Evolutionary conservation across 306 rosid genomes (phyloP).

Genomic region (Albizia julibrissin): DNA sequence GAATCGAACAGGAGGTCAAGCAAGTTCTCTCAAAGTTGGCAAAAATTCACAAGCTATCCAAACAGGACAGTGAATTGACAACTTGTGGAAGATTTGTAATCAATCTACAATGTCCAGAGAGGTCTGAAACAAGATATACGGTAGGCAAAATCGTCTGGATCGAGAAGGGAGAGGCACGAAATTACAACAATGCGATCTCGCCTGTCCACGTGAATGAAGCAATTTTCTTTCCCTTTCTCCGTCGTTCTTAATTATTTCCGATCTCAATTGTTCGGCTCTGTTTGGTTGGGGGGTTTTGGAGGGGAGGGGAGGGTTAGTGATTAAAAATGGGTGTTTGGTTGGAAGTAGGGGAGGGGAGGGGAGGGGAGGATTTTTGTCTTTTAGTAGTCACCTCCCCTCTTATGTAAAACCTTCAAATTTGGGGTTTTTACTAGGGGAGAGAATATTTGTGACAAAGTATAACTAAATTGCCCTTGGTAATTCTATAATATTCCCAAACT

Average conservation of each 20-base stretch:
- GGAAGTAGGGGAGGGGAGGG: no score
- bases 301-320: no score
- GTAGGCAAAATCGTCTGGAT: slow-evolving; percentile 3
- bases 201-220: neutral
- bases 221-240: neutral
- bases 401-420: no score
- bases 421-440: no score
- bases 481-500: no score
- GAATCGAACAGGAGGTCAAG: neutral
- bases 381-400: no score
- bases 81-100: neutral
- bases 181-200: neutral
- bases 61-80: neutral
- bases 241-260: neutral
- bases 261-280: neutral
- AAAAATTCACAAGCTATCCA: slow-evolving; percentile 2
- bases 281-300: no score
- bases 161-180: neutral
- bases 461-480: no score
- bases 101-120: neutral
- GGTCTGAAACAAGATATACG: neutral
- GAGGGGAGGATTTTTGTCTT: no score
- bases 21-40: slow-evolving; percentile 10
- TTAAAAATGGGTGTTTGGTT: no score
- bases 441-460: no score